Percentiles rank a stretch among this genome's conserved stretches.
Conservation (phyloP, 208 protist species). For the Leishmania lainsoni region DNA sequence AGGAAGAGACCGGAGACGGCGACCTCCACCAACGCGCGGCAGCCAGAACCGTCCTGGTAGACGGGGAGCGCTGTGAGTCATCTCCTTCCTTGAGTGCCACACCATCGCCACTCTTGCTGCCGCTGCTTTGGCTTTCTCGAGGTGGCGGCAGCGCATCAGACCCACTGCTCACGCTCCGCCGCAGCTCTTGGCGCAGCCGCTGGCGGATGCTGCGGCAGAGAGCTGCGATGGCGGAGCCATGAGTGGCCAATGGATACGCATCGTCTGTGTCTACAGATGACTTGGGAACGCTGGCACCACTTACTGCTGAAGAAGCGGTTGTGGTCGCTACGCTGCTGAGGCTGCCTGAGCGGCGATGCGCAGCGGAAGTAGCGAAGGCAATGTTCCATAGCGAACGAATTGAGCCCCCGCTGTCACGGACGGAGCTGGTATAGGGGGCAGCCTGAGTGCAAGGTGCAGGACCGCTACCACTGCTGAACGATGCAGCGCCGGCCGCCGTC, state of each 20-base stretch:
- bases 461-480: constrained; percentile 13
- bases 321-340: not conserved
- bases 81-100: not conserved
- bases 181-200: constrained; percentile 21
- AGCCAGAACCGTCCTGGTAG: not conserved
- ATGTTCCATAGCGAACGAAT: not conserved
- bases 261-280: constrained; percentile 18
- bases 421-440: not conserved
- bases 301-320: not conserved
- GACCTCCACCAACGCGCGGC: not conserved
- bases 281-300: constrained; percentile 3
- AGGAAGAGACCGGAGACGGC: not conserved
- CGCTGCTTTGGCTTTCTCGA: not conserved
- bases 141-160: not conserved
- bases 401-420: not conserved
- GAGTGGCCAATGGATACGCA: constrained; percentile 17
- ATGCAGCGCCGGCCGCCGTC: not conserved
- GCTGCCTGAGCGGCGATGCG: constrained; percentile 2
- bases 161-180: constrained; percentile 5
- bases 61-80: no score
- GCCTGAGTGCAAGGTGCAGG: not conserved
- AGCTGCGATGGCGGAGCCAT: constrained; percentile 21
- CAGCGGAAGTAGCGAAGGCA: not conserved
- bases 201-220: constrained; percentile 30
- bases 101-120: not conserved